A percentile compares a stretch with the other conserved stretches of the same genome.
Evolutionary conservation across 352 stramenopile genomes (phyloP).

Genomic region (Pythium brassicae): DNA sequence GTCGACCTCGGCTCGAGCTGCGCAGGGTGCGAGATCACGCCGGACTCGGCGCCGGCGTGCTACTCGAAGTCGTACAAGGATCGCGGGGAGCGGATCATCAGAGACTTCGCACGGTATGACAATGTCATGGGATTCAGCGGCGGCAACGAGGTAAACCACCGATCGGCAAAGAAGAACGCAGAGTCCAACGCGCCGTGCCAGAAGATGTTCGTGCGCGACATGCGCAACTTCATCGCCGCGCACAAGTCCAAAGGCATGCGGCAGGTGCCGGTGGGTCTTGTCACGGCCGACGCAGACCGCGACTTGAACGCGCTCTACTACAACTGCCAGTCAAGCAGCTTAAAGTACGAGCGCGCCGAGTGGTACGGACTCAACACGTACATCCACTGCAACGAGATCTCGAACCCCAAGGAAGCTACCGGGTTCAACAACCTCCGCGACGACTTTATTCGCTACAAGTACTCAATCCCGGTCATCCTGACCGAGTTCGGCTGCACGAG

Average conservation of each 20-base stretch:
- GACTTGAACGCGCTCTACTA: conserved; percentile 73
- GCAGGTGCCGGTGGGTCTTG: conserved; percentile 64
- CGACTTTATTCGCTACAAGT: conserved; percentile 40
- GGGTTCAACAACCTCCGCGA: conserved; percentile 48
- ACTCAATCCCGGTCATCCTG: conserved; percentile 66
- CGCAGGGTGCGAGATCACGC: conserved; percentile 48
- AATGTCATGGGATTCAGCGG: conserved; percentile 67
- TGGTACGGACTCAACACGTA: conserved; percentile 53
- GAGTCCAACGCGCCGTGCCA: conserved; percentile 52
- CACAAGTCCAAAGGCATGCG: conserved; percentile 36
- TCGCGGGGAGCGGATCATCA: conserved; percentile 64
- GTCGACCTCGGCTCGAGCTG: conserved; percentile 57
- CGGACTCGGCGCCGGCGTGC: conserved; percentile 39
- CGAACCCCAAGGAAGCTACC: no score
- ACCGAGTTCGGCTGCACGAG: conserved; percentile 73
- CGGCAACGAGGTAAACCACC: conserved; percentile 68
- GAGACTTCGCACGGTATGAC: conserved; percentile 68
- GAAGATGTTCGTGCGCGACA: conserved; percentile 68
- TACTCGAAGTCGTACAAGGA: conserved; percentile 48
- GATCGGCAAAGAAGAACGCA: conserved; percentile 36
- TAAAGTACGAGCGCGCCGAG: conserved; percentile 39
- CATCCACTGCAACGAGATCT: conserved; percentile 47
- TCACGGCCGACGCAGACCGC: conserved; percentile 62
- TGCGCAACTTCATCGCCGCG: conserved; percentile 37
- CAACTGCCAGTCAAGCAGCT: conserved; percentile 36